A percentile compares a stretch with the other conserved stretches of the same genome.
Evolutionary conservation across 768 basidiomycete genomes (phyloP).

Genomic region (Mycena floridula): DNA sequence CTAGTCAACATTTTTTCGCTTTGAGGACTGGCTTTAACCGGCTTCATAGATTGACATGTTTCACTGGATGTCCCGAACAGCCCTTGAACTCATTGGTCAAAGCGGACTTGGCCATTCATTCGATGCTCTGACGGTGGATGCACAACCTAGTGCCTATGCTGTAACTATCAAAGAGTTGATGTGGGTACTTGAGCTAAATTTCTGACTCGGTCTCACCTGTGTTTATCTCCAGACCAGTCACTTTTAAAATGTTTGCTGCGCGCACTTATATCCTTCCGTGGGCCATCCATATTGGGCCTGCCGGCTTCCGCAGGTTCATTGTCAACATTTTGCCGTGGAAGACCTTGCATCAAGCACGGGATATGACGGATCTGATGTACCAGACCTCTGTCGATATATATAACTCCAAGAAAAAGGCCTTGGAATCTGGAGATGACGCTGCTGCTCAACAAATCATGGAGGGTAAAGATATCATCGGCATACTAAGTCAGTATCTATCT

Average conservation of each 20-base stretch:
- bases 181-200: slow-evolving; percentile 3
- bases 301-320: background rate
- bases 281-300: background rate
- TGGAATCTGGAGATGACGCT: slow-evolving; percentile 15
- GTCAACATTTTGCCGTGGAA: slow-evolving; percentile 10
- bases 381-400: slow-evolving; percentile 16
- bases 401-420: slow-evolving; percentile 17
- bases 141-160: slow-evolving; percentile 10
- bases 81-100: slow-evolving; percentile 17
- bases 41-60: slow-evolving; percentile 11
- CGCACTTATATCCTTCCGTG: background rate
- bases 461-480: slow-evolving; percentile 28
- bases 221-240: background rate
- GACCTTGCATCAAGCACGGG: slow-evolving; percentile 12
- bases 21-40: slow-evolving; percentile 6
- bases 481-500: slow-evolving; percentile 18
- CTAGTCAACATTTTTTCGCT: slow-evolving; percentile 4
- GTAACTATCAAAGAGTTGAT: slow-evolving; percentile 8
- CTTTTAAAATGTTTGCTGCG: background rate
- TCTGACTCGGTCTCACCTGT: background rate
- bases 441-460: slow-evolving; percentile 16
- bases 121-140: slow-evolving; percentile 11
- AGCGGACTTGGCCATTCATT: slow-evolving; percentile 16
- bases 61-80: slow-evolving; percentile 11
- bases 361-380: slow-evolving; percentile 21